Base-by-base conservation (phyloP, 2,329 filamentous ascomycete genomes). In the Colletotrichum horii region DNA sequence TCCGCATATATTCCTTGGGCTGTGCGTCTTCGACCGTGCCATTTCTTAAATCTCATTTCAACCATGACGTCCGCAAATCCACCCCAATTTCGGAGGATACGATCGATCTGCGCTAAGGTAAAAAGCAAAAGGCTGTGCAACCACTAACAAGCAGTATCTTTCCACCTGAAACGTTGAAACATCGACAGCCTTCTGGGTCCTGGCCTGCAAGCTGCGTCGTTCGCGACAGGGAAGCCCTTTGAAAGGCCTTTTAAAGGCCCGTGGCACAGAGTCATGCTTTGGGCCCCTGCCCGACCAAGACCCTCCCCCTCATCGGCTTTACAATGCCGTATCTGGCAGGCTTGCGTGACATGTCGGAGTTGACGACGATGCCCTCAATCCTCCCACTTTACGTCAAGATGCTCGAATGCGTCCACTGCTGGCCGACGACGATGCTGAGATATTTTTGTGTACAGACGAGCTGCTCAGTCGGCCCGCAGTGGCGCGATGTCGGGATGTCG, bases 81-180 rank as follows among this genome's bases (percentile, higher is more conserved):
- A 76, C 74, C 64, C 34, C 64, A 76, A 76, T 76, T 69, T 76
- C 74, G 73, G 73, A 75, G 56, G 69, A 56, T 75, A 75, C 68
- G 74, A 76, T 74, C 74, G 74, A 76, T 76, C 74, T 76, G 65
- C 58, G 65, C 74, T 74, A 74, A 58, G 30, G 70, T 22, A n/a
- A 65, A 69, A 76, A 75, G 55, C 62, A 67, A 66, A 43, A 62
- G 72, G 55, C 62, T 58, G 61, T 56, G 64, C 48, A 70, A 38
- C 56, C 70, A 73, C 70, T 58, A 32, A 65, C 14, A 70, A 30
- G 56, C 66, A 70, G 66, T 24, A 70, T 61, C 70, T 75, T 75
- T 32, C 64, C 56, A 69, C 74, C 74, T 76, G 74, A 76, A 76
- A 76, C 70, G 58, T 60, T 66, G 74, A 76, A 76, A 74, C 70